Evolutionary conservation across 768 basidiomycete genomes (phyloP), one percentile per base, ranked within the genome.

Genomic region (Grammothele lineata): DNA sequence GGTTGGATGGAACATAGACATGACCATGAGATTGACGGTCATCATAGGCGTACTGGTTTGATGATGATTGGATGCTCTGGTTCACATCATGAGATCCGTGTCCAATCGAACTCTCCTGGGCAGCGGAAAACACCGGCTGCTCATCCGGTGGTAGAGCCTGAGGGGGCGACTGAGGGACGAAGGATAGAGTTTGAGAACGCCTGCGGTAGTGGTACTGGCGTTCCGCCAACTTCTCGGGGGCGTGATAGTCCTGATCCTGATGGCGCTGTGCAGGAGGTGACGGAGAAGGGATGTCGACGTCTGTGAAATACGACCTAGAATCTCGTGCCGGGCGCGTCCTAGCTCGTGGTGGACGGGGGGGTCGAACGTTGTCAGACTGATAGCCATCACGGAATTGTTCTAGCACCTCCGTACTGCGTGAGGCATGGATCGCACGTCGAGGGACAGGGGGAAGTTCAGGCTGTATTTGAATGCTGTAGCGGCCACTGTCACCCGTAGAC

Each of bases 181-280:
- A 36, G 15, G 61, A 57, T 15, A 62, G 61, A 3, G 63, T 63
- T 39, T 62, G 59, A 4, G 64, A 66, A 37, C 64, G 64, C 33
- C 63, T 59, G 42, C 66, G 63, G 38, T 61, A 56, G 35, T 60
- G 50, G 22, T 54, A 48, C 25, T 54, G 45, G 15, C 45, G 40
- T 17, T 54, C 57, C 10, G 46, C 35, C 18, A 35, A 33, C 47
- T 53, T 39, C 49, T 50, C 45, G 12, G 33, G 14, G 22, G 47
- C 26, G 10, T 46, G 45, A 10, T 46, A 45, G 24, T 39, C 34
- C 37, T 36, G 46, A 22, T 52, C 44, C 11, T 48, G 54, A 40
- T 47, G 54, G 25, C 33, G 40, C 8, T 40, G 40, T 3, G 34
- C 19, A n/a, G 43, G 48, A 21, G 33, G 39, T 2, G 41, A 18